Base-by-base conservation (phyloP, 352 stramenopile genomes). In the Pythium pyrilobum region DNA sequence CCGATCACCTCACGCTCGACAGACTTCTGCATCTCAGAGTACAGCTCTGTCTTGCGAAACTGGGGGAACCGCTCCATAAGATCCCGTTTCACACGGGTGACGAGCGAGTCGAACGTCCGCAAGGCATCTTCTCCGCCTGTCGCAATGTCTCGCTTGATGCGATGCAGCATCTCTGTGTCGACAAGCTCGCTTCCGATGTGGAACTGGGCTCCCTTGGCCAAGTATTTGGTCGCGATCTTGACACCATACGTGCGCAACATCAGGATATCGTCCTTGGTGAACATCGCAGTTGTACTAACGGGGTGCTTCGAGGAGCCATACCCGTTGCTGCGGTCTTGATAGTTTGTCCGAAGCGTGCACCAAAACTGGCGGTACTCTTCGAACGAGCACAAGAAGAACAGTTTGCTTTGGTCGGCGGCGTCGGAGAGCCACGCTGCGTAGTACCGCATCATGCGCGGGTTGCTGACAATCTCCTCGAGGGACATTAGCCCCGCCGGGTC, bases 191-290 rank as follows among this genome's bases (percentile, higher is more conserved):
- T 43, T 21, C 76, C 79, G n/a, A 94, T 91, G 41, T 85, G 82
- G 46, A 94, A 94, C 38, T 87, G 81, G 25, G 84, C 80, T 3
- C 72, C 77, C 28, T 87, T 84, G 9, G 81, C 69, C 8, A 94
- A 50, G 42, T 94, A 94, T 53, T 94, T 94, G 59, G 85, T 86
- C 5, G 80, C 77, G 45, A 94, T 92, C 64, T 94, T 94, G 13
- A 91, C 80, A 32, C 84, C 84, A 42, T 92, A 94, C 3, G 81
- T 92, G 33, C 81, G 77, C 38, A 94, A 47, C 70, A 92, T 84
- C 49, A 89, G 69, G 43, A 87, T 79, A 40, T 91, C 81, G 56
- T 94, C 84, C 49, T 94, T 92, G n/a, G 64, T 80, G 49, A 90
- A 87, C 53, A 60, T 58, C 9, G 73, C 59, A 13, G 76, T 77